A percentile compares a stretch with the other conserved stretches of the same genome.
Conservation (phyloP, 2,329 filamentous ascomycete species). For the Dothideomycetes sp. region DNA sequence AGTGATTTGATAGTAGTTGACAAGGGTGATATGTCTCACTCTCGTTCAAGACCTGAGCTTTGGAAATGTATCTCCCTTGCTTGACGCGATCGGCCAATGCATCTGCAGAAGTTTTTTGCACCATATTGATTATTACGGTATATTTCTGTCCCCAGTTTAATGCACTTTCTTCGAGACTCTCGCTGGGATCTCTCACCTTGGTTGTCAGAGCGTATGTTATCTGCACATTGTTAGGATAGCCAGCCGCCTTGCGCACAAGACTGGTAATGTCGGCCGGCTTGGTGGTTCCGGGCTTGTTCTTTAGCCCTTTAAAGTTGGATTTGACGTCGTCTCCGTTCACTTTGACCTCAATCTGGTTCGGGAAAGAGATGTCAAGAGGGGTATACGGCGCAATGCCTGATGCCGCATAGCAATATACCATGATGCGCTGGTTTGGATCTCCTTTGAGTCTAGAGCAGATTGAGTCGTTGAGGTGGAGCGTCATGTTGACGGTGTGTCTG, state of each 20-base stretch:
- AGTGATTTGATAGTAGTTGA: conserved; percentile 1
- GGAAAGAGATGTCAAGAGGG: conserved; percentile 66
- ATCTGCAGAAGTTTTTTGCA: conserved; percentile 59
- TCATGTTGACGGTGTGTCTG: conserved; percentile 45
- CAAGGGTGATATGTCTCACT: conserved; percentile 43
- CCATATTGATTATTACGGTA: conserved; percentile 59
- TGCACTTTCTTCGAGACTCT: background rate
- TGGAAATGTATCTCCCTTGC: conserved; percentile 60
- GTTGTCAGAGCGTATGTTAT: conserved; percentile 87
- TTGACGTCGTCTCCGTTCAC: conserved; percentile 82
- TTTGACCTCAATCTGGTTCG: conserved; percentile 84
- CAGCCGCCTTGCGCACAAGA: conserved; percentile 56
- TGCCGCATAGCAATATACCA: conserved; percentile 67
- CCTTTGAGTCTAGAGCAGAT: conserved; percentile 44
- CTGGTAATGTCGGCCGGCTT: conserved; percentile 84
- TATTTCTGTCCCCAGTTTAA: conserved; percentile 23
- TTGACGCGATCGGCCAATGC: conserved; percentile 60
- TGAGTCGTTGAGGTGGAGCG: conserved; percentile 40
- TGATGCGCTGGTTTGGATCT: conserved; percentile 56
- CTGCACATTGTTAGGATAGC: conserved; percentile 65
- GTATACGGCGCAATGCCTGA: conserved; percentile 43
- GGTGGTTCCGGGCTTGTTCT: conserved; percentile 92
- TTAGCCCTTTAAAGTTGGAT: conserved; percentile 85
- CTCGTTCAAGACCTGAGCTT: conserved; percentile 71
- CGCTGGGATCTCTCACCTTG: conserved; percentile 45